Conservation (phyloP, 176 grass and related monocot species). For the Carex myosuroides region DNA sequence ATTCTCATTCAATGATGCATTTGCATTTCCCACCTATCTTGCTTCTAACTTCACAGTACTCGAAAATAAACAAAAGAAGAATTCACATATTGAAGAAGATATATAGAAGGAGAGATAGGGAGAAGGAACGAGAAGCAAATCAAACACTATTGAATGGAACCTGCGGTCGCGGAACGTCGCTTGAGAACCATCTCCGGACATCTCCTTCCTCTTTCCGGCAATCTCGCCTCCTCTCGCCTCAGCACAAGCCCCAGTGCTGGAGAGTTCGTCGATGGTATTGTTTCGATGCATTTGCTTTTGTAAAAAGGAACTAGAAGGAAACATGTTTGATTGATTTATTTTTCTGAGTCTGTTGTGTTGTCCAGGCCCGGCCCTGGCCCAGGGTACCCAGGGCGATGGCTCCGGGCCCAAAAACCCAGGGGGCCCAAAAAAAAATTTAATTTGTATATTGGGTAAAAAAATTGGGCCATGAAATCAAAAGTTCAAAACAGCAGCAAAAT, state of each 20-base stretch:
- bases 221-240: background rate
- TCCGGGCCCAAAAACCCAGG: too few species aligned
- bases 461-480: too few species aligned
- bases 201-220: conserved; percentile 18
- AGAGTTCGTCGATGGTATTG: conserved; percentile 57
- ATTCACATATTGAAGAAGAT: background rate
- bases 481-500: too few species aligned
- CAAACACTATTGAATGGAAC: conserved; percentile 31
- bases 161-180: conserved; percentile 36
- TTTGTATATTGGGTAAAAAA: too few species aligned
- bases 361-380: too few species aligned
- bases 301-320: background rate
- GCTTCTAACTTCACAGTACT: background rate
- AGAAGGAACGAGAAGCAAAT: background rate
- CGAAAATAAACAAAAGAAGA: background rate
- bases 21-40: background rate
- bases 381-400: too few species aligned
- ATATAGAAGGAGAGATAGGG: background rate
- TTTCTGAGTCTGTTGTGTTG: background rate
- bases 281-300: background rate
- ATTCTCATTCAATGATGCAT: background rate
- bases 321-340: background rate
- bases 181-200: conserved; percentile 51
- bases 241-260: conserved; percentile 37
- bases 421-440: too few species aligned